Percentiles rank a stretch among this genome's conserved stretches.
Evolutionary conservation across 352 stramenopile genomes (phyloP).

Genomic region (Globisporangium irregulare): DNA sequence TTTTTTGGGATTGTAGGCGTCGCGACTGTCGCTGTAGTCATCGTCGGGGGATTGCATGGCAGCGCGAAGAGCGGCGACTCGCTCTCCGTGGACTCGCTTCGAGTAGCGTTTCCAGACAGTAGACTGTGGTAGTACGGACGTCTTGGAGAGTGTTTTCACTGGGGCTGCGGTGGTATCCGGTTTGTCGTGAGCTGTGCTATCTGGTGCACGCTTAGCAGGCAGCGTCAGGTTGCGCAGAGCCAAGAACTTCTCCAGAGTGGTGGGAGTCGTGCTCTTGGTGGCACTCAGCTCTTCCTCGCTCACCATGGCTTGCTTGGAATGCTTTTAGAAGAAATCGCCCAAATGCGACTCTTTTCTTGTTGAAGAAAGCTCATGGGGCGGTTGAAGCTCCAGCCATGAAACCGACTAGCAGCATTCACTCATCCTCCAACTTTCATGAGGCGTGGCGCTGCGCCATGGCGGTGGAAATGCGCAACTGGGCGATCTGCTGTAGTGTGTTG

Average conservation of each 20-base stretch:
- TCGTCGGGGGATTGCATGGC: conserved; percentile 41
- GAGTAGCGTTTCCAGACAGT: conserved; percentile 41
- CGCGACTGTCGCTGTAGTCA: conserved; percentile 35
- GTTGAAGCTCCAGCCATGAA: not conserved
- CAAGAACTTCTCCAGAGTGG: conserved; percentile 10
- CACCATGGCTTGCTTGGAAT: not conserved
- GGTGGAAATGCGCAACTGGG: conserved; percentile 49
- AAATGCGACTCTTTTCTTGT: not conserved
- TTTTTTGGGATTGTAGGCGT: conserved; percentile 57
- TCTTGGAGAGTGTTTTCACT: not conserved
- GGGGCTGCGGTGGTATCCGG: not conserved
- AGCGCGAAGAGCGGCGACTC: conserved; percentile 20
- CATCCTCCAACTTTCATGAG: not conserved
- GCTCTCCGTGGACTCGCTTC: conserved; percentile 33
- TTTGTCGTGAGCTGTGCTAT: not conserved
- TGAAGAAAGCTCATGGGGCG: not conserved
- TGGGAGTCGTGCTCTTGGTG: not conserved
- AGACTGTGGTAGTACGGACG: not conserved
- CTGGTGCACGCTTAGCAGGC: conserved; percentile 4
- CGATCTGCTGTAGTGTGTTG: conserved; percentile 46
- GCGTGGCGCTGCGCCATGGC: conserved; percentile 18
- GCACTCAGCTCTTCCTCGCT: not conserved
- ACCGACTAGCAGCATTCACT: not conserved
- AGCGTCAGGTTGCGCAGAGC: conserved; percentile 10
- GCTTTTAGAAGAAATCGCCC: not conserved